Conservation (phyloP, 2,329 filamentous ascomycete genomes). For the Fusarium decemcellulare region DNA sequence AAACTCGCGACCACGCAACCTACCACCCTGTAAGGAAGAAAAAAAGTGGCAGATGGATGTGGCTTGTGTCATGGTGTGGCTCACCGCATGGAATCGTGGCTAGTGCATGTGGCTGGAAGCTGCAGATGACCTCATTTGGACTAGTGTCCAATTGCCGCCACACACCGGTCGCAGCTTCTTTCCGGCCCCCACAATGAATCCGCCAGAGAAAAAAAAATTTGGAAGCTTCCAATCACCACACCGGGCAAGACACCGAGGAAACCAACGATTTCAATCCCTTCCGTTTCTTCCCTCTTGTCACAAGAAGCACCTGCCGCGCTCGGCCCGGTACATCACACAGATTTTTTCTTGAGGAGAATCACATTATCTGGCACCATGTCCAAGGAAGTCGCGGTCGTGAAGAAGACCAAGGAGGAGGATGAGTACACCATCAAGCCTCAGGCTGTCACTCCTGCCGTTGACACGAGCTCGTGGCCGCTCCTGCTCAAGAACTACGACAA, state of each 20-base stretch:
- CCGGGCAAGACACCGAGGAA: conserved; percentile 51
- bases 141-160: conserved; percentile 42
- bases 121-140: not conserved
- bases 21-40: too few relatives aligned
- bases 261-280: conserved; percentile 44
- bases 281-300: conserved; percentile 46
- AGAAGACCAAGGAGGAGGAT: conserved; percentile 66
- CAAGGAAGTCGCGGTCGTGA: conserved; percentile 60
- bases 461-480: conserved; percentile 93
- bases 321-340: conserved; percentile 48
- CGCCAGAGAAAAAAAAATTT: conserved; percentile 52
- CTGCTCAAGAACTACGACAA: conserved; percentile 97
- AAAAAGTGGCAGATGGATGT: conserved; percentile 13
- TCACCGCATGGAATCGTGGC: not conserved
- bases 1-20: too few relatives aligned
- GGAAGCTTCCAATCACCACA: conserved; percentile 50
- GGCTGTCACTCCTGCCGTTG: conserved; percentile 80
- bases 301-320: conserved; percentile 44
- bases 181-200: conserved; percentile 50
- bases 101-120: conserved; percentile 6
- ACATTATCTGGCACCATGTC: conserved; percentile 52
- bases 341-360: conserved; percentile 28
- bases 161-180: conserved; percentile 43
- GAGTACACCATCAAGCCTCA: conserved; percentile 95
- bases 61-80: not conserved